Base-by-base conservation (phyloP, 2,329 filamentous ascomycete genomes). In the Furcasterigmium furcatum region DNA sequence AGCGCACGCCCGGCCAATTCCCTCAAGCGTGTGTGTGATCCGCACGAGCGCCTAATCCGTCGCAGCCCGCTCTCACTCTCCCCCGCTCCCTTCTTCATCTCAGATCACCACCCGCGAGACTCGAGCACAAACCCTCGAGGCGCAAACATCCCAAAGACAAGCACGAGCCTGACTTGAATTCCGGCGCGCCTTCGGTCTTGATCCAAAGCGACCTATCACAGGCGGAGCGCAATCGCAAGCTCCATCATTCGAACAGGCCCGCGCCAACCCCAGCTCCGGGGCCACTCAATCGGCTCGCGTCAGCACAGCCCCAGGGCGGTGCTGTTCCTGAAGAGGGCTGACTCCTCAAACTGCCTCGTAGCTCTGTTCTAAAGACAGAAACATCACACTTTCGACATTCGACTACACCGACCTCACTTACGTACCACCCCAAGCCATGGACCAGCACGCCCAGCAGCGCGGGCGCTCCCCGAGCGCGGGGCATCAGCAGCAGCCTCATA, bases 381-480 rank as follows among this genome's bases (percentile, higher is more conserved):
- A 59, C 62, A 60, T 44, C 48, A 39, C 47, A 40, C 41, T 32
- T 36, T 38, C 36, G 25, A 38, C 38, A 29, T 30, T 12, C 40
- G 16, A 14, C 36, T 22, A 22, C 19, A 14, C 32, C 32, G 32
- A 35, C 32, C n/a, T 35, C 32, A 35, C 32, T 38, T 30, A 45
- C 46, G 34, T 43, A 34, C 40, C 21, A 45, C 42, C 43, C 34
- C 58, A 55, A 57, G 61, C 58, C 58, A 72, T 72, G 68, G 67
- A 69, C 62, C 67, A 68, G 53, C 64, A 68, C 52, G 57, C 56
- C 57, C 66, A 67, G 13, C 41, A 43, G 53, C 63, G 59, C 62
- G 80, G 80, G 61, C 80, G 81, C 60, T 85, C 82, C 56, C 79
- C 76, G 55, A 84, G 83, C 58, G 72, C 73, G 60, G 73, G 74